Evolutionary conservation across 2,329 filamentous ascomycete genomes (phyloP).

Genomic region (Colletotrichum sp.): DNA sequence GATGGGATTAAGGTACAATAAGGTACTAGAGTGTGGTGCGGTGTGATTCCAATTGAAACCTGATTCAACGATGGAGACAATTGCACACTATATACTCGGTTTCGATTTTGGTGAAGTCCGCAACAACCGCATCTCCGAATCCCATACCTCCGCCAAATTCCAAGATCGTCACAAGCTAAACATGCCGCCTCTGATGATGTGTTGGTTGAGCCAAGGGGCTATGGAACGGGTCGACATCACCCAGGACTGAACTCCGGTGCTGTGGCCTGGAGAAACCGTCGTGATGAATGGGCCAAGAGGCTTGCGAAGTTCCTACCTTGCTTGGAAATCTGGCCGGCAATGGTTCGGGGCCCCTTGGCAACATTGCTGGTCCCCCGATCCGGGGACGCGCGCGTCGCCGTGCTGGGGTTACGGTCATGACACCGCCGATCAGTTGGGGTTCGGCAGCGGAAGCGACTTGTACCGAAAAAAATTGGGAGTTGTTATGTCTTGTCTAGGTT

Average conservation of each 20-base stretch:
- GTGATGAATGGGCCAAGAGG: constrained; percentile 14
- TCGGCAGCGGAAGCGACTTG: background rate
- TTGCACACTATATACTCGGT: background rate
- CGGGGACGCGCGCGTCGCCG: background rate
- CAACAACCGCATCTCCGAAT: background rate
- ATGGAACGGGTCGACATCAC: background rate
- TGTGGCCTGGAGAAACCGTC: background rate
- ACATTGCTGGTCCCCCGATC: background rate
- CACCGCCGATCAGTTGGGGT: background rate
- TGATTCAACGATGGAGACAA: background rate
- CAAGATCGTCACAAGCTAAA: background rate
- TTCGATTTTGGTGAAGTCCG: background rate
- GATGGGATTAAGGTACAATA: background rate
- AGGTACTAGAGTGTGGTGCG: background rate
- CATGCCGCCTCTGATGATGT: background rate
- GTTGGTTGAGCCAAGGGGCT: constrained; percentile 1
- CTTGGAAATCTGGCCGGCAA: background rate
- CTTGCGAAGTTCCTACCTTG: background rate
- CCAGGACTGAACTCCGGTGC: background rate
- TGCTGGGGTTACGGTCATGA: background rate
- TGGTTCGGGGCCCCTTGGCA: background rate
- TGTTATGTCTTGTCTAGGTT: background rate
- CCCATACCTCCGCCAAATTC: background rate
- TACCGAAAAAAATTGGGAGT: background rate
- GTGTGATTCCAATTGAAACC: background rate